phyloP scores from a whole-genome alignment of 208 protist genomes.

The Naegleria fowleri region DNA sequence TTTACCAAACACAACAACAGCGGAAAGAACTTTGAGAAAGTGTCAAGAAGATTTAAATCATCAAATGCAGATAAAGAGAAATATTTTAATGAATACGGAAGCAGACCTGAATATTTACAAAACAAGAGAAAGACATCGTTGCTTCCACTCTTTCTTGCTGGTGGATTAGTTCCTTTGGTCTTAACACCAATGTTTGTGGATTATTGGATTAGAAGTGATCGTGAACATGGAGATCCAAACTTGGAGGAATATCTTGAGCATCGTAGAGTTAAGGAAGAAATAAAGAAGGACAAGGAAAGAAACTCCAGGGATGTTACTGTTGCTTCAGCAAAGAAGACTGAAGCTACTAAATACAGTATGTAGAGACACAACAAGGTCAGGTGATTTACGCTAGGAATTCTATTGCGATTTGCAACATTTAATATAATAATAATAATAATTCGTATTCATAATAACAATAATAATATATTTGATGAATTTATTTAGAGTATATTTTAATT shows the following conservation, averaged over 20 bases:
- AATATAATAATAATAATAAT: not conserved
- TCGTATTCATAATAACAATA: not conserved
- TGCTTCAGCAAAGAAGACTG: not conserved
- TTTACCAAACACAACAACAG: not conserved
- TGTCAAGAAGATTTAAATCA: not conserved
- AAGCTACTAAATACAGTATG: slow-evolving; percentile 1
- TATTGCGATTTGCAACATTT: not conserved
- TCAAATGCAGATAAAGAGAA: not conserved
- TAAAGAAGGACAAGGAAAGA: not conserved
- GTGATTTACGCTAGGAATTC: not conserved
- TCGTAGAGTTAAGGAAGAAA: not conserved
- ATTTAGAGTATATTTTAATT: slow-evolving; percentile 22
- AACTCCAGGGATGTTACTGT: not conserved
- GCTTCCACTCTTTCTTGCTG: not conserved
- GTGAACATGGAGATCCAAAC: not conserved
- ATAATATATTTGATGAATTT: too few species aligned
- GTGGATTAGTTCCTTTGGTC: not conserved
- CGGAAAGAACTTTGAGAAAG: not conserved
- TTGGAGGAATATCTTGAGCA: not conserved
- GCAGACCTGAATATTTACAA: slow-evolving; percentile 9
- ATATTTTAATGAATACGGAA: not conserved
- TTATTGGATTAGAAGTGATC: not conserved
- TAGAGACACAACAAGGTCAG: not conserved
- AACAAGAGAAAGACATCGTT: not conserved
- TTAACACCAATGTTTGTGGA: not conserved